Percentiles rank a stretch among this genome's conserved stretches.
Evolutionary conservation across 73 alveolate species (phyloP).

Genomic region (Stentor coeruleus): DNA sequence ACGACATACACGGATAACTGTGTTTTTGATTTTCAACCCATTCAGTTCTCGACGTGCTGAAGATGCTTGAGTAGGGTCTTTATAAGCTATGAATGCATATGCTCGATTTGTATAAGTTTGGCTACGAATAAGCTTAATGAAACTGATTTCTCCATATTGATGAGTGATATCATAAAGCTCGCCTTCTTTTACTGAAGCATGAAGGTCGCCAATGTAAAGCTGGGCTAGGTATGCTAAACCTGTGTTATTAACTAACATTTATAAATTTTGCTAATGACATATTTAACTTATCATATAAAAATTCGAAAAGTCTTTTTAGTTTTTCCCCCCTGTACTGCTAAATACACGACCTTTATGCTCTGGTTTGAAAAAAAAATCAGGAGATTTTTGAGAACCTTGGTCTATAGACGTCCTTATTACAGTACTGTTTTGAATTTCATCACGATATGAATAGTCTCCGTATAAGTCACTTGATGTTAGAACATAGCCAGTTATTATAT

Average conservation of each 20-base stretch:
- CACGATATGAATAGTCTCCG: background rate
- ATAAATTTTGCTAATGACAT: too few relatives aligned
- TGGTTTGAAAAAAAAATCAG: too few relatives aligned
- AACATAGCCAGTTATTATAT: background rate
- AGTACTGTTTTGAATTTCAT: background rate
- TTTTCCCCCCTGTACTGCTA: too few relatives aligned
- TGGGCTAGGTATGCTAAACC: too few relatives aligned
- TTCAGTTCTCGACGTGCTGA: background rate
- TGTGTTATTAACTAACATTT: too few relatives aligned
- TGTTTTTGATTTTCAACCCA: background rate
- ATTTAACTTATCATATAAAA: too few relatives aligned
- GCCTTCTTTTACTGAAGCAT: background rate
- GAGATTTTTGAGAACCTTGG: too few relatives aligned
- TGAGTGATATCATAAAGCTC: background rate
- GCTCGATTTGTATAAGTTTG: too few relatives aligned
- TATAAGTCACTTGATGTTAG: background rate
- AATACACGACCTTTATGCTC: too few relatives aligned
- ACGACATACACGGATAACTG: background rate
- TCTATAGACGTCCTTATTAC: background rate
- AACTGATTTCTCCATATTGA: conserved; percentile 4
- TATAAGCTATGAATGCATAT: background rate
- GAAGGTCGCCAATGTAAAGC: background rate
- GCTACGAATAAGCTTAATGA: background rate
- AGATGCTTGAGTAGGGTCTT: background rate
- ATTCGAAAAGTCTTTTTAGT: too few relatives aligned